A percentile compares a stretch with the other conserved stretches of the same genome.
Evolutionary conservation across 176 grass and related monocot species (phyloP).

Genomic region (Alloteropsis semialata): DNA sequence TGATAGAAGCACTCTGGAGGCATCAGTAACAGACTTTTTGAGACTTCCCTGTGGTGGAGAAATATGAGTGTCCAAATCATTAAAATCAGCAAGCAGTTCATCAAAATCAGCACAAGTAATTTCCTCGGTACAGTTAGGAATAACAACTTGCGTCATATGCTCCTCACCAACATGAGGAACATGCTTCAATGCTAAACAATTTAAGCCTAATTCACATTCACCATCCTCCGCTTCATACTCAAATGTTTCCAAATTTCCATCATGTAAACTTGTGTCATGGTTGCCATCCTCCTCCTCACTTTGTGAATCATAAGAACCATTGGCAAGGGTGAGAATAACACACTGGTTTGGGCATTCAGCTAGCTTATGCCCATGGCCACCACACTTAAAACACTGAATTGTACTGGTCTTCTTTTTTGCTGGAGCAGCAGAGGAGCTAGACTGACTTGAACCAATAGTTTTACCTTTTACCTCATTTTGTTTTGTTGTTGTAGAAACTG

Average conservation of each 20-base stretch:
- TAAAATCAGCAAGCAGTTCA: neutral
- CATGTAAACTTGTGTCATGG: neutral
- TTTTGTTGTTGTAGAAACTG: neutral
- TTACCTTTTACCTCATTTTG: neutral
- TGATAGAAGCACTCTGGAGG: neutral
- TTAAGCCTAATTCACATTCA: neutral
- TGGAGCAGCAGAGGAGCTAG: neutral
- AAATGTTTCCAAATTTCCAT: neutral
- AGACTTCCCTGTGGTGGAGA: neutral
- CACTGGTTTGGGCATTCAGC: neutral
- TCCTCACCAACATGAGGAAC: neutral
- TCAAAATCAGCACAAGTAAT: constrained; percentile 13
- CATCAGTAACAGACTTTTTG: neutral
- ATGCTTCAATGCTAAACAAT: neutral
- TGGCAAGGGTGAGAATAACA: neutral
- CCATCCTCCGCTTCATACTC: neutral
- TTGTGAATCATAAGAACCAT: neutral
- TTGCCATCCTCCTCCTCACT: neutral
- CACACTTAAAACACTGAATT: neutral
- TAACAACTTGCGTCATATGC: neutral
- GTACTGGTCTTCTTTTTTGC: neutral
- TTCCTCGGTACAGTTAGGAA: neutral
- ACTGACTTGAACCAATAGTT: neutral
- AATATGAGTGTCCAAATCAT: neutral
- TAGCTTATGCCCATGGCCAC: neutral